Evolutionary conservation across 2,329 filamentous ascomycete species (phyloP), one percentile per base, ranked within the genome.

Genomic region (Zalaria sp.): DNA sequence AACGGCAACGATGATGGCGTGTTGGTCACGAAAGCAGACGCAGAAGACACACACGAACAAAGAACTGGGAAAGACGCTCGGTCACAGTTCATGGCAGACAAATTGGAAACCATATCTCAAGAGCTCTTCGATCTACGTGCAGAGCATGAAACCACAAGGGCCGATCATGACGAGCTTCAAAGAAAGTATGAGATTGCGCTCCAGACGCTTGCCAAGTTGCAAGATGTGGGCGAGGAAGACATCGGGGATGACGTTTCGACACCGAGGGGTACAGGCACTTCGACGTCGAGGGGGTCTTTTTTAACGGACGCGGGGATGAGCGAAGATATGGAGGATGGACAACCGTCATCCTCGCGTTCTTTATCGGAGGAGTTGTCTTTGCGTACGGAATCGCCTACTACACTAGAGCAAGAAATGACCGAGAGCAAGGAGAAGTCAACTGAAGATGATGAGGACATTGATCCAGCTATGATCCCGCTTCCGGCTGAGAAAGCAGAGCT

Each of bases 281-380:
- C 29, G n/a, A n/a, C 29, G 29, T 32, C 29, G 29, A 32, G 29
- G 8, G 73, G 77, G 43, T 89, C 87, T 72, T 91, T 91, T 79
- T 80, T 91, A 75, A 86, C 79, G 47, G 80, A 87, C 57, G 69
- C 72, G 54, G 79, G 77, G 65, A 76, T 78, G 55, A 81, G 75
- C 64, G 81, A 78, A 57, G 66, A 75, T 59, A 87, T 80, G 66
- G 73, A 79, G 67, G 71, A 67, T 71, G 66, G 68, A 62, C 77
- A 77, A 64, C 72, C 69, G 57, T 84, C 83, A 63, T 88, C 83
- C 56, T 88, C 86, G 67, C 86, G 81, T 61, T 94, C 87, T 56
- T 81, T 95, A 52, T 95, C 86, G 51, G 91, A 86, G 66, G 91
- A 96, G 66, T 75, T 94, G 60, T 93, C 85, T 56, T 93, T 82